phyloP scores from a whole-genome alignment of 306 rosid species.

The Glycine soja region DNA sequence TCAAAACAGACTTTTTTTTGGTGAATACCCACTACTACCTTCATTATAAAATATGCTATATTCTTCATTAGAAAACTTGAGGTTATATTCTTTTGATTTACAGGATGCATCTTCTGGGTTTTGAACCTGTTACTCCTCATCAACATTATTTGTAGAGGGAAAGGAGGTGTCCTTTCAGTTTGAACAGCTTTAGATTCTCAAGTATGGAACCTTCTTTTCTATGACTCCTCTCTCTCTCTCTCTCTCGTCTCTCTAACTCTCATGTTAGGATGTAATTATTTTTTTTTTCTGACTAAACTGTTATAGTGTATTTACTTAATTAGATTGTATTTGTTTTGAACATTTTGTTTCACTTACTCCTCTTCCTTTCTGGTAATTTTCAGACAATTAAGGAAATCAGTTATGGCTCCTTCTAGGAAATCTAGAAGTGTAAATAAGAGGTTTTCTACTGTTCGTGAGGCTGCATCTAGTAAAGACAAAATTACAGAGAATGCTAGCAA shows the following conservation, averaged over 20 bases:
- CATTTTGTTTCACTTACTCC: constrained; percentile 39
- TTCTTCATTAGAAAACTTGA: constrained; percentile 40
- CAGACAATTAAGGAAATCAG: constrained; percentile 57
- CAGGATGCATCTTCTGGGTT: constrained; percentile 42
- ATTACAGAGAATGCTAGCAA: constrained; percentile 63
- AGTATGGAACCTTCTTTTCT: constrained; percentile 35
- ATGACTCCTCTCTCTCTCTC: background rate
- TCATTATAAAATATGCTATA: constrained; percentile 28
- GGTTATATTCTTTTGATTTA: constrained; percentile 16
- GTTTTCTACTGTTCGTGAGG: constrained; percentile 64
- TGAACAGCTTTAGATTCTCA: constrained; percentile 38
- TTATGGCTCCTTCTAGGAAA: constrained; percentile 87
- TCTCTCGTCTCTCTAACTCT: background rate
- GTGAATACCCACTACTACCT: background rate
- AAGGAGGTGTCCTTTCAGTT: constrained; percentile 31
- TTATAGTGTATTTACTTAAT: background rate
- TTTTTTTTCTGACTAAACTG: background rate
- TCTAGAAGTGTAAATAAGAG: constrained; percentile 79
- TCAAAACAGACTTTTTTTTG: constrained; percentile 20
- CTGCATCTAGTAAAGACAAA: constrained; percentile 65
- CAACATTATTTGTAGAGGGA: constrained; percentile 36
- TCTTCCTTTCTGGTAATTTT: constrained; percentile 49
- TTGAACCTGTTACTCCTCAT: constrained; percentile 38
- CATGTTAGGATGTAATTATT: constrained; percentile 17
- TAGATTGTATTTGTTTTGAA: constrained; percentile 32